phyloP scores from a whole-genome alignment of 345 rosid species.

The Punica granatum region DNA sequence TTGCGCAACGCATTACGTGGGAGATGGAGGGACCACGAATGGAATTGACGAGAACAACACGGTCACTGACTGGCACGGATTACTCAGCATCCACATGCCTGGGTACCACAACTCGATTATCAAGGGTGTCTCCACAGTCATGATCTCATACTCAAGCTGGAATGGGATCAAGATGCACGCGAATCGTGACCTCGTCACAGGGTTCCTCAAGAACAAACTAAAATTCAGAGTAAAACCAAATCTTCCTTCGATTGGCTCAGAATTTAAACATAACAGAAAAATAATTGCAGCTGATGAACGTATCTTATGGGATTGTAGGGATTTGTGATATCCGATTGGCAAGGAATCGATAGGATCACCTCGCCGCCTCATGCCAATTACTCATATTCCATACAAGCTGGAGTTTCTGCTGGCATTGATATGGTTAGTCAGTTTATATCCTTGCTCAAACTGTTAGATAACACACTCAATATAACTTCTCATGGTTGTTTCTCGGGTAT shows the following conservation, averaged over 20 bases:
- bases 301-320: constrained; percentile 24
- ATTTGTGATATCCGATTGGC: constrained; percentile 60
- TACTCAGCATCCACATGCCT: constrained; percentile 69
- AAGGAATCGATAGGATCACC: constrained; percentile 63
- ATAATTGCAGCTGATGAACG: neutral
- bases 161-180: constrained; percentile 88
- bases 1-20: constrained; percentile 89
- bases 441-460: neutral
- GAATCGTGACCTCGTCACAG: constrained; percentile 52
- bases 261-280: neutral
- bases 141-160: constrained; percentile 92
- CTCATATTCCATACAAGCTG: constrained; percentile 39
- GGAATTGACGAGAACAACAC: constrained; percentile 81
- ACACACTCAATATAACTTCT: neutral
- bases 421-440: constrained; percentile 27
- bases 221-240: constrained; percentile 42
- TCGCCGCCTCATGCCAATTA: constrained; percentile 57
- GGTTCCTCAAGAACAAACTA: constrained; percentile 63
- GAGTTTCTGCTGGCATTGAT: constrained; percentile 53
- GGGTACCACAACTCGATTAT: constrained; percentile 56
- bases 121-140: constrained; percentile 76
- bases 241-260: neutral
- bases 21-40: constrained; percentile 77
- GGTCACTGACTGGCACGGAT: constrained; percentile 37
- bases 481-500: neutral